phyloP scores from a whole-genome alignment of 2,329 filamentous ascomycete species.

The Lasiodiplodia gonubiensis region DNA sequence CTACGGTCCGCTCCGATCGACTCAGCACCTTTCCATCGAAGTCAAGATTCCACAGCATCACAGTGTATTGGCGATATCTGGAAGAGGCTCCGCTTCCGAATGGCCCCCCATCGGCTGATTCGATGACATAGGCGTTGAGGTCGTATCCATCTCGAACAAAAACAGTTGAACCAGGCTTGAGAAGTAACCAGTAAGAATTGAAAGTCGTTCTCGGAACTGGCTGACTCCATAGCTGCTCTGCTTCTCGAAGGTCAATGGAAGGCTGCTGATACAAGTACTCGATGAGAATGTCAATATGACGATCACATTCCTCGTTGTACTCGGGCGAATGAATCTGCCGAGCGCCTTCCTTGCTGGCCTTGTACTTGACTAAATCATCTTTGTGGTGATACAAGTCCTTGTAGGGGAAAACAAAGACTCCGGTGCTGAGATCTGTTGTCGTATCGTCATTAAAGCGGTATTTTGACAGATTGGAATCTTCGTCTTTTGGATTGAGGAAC shows the following conservation, averaged over 20 bases:
- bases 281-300: not conserved
- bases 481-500: too few relatives aligned
- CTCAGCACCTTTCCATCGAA: not conserved
- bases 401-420: too few relatives aligned
- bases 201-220: not conserved
- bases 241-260: not conserved
- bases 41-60: not conserved
- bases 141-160: not conserved
- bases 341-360: too few relatives aligned
- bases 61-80: too few relatives aligned
- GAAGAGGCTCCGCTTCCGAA: too few relatives aligned
- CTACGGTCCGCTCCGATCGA: slow-evolving; percentile 5
- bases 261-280: not conserved
- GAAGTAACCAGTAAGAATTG: not conserved
- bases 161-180: not conserved
- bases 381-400: too few relatives aligned
- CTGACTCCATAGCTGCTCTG: not conserved
- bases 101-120: not conserved
- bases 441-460: too few relatives aligned
- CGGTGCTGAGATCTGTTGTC: too few relatives aligned
- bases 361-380: too few relatives aligned
- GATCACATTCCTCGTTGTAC: not conserved
- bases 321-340: too few relatives aligned
- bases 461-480: too few relatives aligned
- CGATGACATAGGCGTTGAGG: not conserved